Evolutionary conservation across 2,329 filamentous ascomycete species (phyloP).

Genomic region (Pestalotiopsis sp.): DNA sequence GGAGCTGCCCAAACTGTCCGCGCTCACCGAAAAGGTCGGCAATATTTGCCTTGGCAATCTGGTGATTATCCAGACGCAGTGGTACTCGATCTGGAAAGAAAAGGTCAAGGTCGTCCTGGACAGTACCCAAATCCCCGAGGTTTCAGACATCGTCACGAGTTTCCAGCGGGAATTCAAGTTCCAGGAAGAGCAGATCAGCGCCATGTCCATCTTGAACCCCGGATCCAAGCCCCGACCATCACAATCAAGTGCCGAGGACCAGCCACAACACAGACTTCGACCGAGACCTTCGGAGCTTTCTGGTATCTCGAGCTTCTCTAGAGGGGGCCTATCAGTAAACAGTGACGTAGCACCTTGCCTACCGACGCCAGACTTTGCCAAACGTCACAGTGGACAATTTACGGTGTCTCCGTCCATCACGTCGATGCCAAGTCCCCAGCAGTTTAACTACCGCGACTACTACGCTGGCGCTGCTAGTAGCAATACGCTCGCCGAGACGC

Average conservation of each 20-base stretch:
- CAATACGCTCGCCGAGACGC: conserved; percentile 59
- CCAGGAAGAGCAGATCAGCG: conserved; percentile 71
- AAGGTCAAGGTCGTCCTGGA: conserved; percentile 79
- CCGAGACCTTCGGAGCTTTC: conserved; percentile 49
- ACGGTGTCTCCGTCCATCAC: conserved; percentile 57
- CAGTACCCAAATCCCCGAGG: conserved; percentile 65
- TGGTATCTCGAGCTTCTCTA: conserved; percentile 49
- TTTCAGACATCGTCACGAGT: conserved; percentile 73
- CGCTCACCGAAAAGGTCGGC: conserved; percentile 79
- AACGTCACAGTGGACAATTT: conserved; percentile 69
- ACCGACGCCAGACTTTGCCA: conserved; percentile 67
- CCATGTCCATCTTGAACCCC: conserved; percentile 79
- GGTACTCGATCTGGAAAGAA: conserved; percentile 82
- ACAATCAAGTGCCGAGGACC: conserved; percentile 60
- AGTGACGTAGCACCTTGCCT: conserved; percentile 65
- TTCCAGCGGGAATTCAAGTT: conserved; percentile 81
- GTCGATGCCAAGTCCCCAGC: conserved; percentile 51
- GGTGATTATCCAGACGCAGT: conserved; percentile 79
- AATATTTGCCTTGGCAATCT: conserved; percentile 83
- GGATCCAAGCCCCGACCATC: conserved; percentile 61
- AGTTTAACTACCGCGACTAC: conserved; percentile 60
- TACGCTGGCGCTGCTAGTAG: conserved; percentile 44
- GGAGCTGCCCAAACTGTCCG: conserved; percentile 83
- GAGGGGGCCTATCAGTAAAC: conserved; percentile 63
- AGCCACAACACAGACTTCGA: conserved; percentile 47